A percentile compares a stretch with the other conserved stretches of the same genome.
Evolutionary conservation across 2,329 filamentous ascomycete genomes (phyloP).

Genomic region (Fusarium albosuccineum): DNA sequence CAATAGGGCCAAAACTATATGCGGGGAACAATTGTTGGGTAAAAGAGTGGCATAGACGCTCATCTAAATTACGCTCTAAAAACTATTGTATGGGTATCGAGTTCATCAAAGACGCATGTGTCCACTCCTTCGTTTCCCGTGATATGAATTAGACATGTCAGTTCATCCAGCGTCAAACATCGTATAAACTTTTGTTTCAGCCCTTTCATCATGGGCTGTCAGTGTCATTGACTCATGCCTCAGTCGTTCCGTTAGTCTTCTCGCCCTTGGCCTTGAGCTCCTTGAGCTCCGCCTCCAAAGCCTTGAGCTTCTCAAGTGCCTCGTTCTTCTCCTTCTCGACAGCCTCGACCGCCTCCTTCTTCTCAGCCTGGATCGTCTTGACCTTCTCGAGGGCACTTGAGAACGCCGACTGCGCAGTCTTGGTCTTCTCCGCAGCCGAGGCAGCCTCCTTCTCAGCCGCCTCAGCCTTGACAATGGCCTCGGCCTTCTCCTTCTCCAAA

Average conservation of each 20-base stretch:
- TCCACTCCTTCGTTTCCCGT: constrained; percentile 49
- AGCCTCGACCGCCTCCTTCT: constrained; percentile 16
- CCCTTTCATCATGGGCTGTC: constrained; percentile 14
- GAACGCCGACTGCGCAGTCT: constrained; percentile 31
- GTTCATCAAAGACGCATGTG: constrained; percentile 48
- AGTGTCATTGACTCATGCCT: constrained; percentile 35
- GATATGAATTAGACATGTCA: constrained; percentile 44
- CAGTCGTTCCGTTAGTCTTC: constrained; percentile 30
- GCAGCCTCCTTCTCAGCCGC: constrained; percentile 26
- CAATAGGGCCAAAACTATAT: no score
- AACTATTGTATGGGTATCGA: constrained; percentile 48
- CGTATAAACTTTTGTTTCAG: constrained; percentile 38
- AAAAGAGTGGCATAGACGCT: constrained; percentile 43
- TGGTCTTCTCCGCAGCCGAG: constrained; percentile 32
- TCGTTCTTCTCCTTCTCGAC: constrained; percentile 32
- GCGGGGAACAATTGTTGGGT: not conserved
- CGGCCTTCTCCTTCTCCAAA: constrained; percentile 18
- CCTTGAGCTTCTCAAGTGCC: constrained; percentile 15
- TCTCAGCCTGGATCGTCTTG: constrained; percentile 15
- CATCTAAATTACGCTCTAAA: constrained; percentile 36
- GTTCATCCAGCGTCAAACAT: constrained; percentile 43
- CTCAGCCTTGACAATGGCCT: constrained; percentile 18
- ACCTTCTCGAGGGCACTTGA: constrained; percentile 26
- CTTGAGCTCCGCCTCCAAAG: constrained; percentile 20
- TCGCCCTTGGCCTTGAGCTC: constrained; percentile 37